These are phyloP conservation scores for Ceratocystis variospora DNA, from an alignment of 2,329 filamentous ascomycete species.

Conservation along the genomic window DNA sequence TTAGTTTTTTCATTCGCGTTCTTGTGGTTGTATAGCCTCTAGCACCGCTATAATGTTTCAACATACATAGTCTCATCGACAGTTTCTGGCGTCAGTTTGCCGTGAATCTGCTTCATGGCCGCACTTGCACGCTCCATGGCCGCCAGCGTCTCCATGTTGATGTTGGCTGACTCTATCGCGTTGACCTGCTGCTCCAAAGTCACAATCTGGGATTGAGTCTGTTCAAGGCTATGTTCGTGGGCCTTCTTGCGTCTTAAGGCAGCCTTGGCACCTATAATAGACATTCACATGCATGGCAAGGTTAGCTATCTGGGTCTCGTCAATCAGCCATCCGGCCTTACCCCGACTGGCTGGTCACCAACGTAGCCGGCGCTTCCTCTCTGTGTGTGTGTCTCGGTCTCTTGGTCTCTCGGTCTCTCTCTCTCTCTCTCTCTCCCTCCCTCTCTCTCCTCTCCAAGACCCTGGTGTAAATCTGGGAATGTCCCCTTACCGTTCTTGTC, in stretches of 20 bases:
- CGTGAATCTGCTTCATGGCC: conserved; percentile 90
- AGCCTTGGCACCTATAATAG: conserved; percentile 61
- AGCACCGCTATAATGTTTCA: conserved; percentile 4
- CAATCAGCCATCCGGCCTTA: neutral
- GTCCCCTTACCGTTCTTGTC: conserved; percentile 73
- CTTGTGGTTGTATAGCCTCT: neutral
- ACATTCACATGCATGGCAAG: neutral
- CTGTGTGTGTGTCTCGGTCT: too few species aligned
- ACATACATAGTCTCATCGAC: conserved; percentile 89
- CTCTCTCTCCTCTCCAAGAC: too few species aligned
- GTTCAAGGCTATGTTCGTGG: conserved; percentile 80
- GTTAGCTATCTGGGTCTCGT: neutral
- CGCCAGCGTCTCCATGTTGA: conserved; percentile 89
- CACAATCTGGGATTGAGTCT: conserved; percentile 77
- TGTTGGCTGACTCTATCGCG: conserved; percentile 93
- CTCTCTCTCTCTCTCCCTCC: too few species aligned
- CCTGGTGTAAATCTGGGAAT: too few species aligned
- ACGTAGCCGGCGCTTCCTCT: neutral
- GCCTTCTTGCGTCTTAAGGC: conserved; percentile 89
- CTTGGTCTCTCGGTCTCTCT: too few species aligned
- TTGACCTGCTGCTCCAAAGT: conserved; percentile 93
- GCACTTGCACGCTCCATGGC: conserved; percentile 84
- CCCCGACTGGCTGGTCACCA: neutral
- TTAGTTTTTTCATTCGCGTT: conserved; percentile 3
- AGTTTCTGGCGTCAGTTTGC: conserved; percentile 79